phyloP scores from a whole-genome alignment of 352 stramenopile genomes.

The Phytophthora nicotianae region DNA sequence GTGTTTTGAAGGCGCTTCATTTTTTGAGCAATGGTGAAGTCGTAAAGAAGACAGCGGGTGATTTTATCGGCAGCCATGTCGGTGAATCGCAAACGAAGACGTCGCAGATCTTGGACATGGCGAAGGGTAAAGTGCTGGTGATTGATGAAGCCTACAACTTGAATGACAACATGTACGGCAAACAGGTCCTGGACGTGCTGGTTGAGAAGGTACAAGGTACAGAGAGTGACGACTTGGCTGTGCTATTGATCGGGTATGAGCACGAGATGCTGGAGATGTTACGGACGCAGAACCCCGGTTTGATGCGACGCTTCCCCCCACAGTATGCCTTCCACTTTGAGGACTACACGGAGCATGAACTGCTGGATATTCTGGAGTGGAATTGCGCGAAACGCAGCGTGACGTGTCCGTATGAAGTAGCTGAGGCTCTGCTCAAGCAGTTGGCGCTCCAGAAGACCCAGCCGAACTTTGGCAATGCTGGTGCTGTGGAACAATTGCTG shows the following conservation, averaged over 20 bases:
- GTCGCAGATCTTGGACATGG: slow-evolving; percentile 73
- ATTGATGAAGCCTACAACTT: slow-evolving; percentile 96
- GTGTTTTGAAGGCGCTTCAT: slow-evolving; percentile 86
- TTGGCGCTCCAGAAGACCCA: slow-evolving; percentile 64
- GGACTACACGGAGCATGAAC: slow-evolving; percentile 89
- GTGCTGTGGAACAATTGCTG: slow-evolving; percentile 84
- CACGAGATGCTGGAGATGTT: slow-evolving; percentile 93
- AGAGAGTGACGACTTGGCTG: slow-evolving; percentile 90
- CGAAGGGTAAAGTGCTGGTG: slow-evolving; percentile 91
- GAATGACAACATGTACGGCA: slow-evolving; percentile 67
- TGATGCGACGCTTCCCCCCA: slow-evolving; percentile 85
- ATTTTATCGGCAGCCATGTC: slow-evolving; percentile 85
- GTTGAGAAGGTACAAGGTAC: slow-evolving; percentile 92
- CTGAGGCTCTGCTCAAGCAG: slow-evolving; percentile 57
- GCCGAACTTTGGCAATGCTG: slow-evolving; percentile 92
- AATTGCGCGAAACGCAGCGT: slow-evolving; percentile 60
- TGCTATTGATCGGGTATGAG: slow-evolving; percentile 92
- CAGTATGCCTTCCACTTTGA: slow-evolving; percentile 93
- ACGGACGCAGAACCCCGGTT: slow-evolving; percentile 85
- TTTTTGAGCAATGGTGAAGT: slow-evolving; percentile 92
- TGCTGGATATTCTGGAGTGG: slow-evolving; percentile 75
- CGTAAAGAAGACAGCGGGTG: slow-evolving; percentile 85
- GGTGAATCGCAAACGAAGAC: slow-evolving; percentile 92
- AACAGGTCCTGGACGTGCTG: slow-evolving; percentile 86
- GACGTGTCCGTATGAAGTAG: slow-evolving; percentile 53